Conservation (phyloP, 306 rosid species). For the Vigna unguiculata region DNA sequence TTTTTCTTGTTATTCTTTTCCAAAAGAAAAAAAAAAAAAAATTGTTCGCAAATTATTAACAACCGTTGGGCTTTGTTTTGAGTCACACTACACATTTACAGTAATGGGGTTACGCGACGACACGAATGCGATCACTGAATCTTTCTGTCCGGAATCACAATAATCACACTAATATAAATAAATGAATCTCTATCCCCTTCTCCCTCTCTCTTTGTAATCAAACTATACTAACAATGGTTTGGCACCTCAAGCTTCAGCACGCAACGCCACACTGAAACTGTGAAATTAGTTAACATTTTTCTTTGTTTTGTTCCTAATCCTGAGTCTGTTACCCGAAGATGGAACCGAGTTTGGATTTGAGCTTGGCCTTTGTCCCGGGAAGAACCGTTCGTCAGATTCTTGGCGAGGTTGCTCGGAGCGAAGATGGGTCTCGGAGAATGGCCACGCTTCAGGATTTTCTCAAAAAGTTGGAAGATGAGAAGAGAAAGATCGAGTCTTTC, state of each 20-base stretch:
- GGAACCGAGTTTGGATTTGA: slow-evolving; percentile 69
- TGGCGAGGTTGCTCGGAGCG: slow-evolving; percentile 39
- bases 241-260: neutral
- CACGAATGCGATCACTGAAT: slow-evolving; percentile 58
- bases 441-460: slow-evolving; percentile 56
- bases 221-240: neutral
- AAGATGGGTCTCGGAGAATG: slow-evolving; percentile 50
- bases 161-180: slow-evolving; percentile 36
- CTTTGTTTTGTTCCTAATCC: neutral
- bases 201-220: slow-evolving; percentile 17
- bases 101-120: slow-evolving; percentile 65
- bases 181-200: slow-evolving; percentile 36
- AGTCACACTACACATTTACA: slow-evolving; percentile 17
- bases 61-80: neutral
- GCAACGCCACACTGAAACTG: neutral
- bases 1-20: neutral
- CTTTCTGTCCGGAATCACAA: slow-evolving; percentile 64
- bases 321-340: slow-evolving; percentile 32
- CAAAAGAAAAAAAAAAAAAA: neutral
- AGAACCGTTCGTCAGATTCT: slow-evolving; percentile 55
- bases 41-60: neutral
- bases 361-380: slow-evolving; percentile 53
- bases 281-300: neutral
- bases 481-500: slow-evolving; percentile 72
- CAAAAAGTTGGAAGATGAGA: slow-evolving; percentile 70